Base-by-base conservation (phyloP, 2,329 filamentous ascomycete species). In the Fusarium sp. region DNA sequence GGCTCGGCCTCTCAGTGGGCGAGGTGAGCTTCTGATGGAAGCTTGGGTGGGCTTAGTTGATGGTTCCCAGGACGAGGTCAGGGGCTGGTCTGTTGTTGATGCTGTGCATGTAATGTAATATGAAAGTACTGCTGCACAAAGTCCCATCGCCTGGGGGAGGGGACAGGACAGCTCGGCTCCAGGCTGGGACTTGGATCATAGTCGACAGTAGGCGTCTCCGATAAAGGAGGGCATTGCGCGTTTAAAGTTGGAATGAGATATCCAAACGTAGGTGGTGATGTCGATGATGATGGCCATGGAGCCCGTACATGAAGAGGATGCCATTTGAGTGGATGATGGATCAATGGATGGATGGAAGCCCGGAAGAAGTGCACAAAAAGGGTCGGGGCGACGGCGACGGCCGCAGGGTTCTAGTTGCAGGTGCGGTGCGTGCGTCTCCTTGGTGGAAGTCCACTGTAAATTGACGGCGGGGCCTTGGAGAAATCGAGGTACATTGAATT, bases 331-430 rank as follows among this genome's bases (percentile, higher is more conserved):
- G 66, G 69, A 52, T 61, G 61, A 52, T 36, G 18, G 70, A 68
- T 73, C 35, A 27, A 50, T 62, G 59, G 63, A 67, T 73, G 36
- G 67, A 60, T 61, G 47, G 57, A 50, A 68, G 69, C 33, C 62
- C 59, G 59, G 63, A 58, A 71, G 61, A 65, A 66, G 62, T 72
- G 61, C 54, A 66, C 71, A 66, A 74, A 74, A 74, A 74, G 65
- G 71, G 68, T 66, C 68, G 71, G 68, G 65, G 68, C 61, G 71
- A 74, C 68, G 71, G 68, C 52, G 71, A 58, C 71, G 63, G 65
- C 71, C 71, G 71, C 68, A 75, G 69, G 72, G 72, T 75, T 74
- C 63, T 47, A 70, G 65, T 61, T 69, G 68, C 60, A 69, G 72
- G 61, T 68, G 70, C 63, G 47, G 59, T 71, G 68, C 71, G 68